Evolutionary conservation across 768 basidiomycete genomes (phyloP).

Genomic region (Leccinum obscurum): DNA sequence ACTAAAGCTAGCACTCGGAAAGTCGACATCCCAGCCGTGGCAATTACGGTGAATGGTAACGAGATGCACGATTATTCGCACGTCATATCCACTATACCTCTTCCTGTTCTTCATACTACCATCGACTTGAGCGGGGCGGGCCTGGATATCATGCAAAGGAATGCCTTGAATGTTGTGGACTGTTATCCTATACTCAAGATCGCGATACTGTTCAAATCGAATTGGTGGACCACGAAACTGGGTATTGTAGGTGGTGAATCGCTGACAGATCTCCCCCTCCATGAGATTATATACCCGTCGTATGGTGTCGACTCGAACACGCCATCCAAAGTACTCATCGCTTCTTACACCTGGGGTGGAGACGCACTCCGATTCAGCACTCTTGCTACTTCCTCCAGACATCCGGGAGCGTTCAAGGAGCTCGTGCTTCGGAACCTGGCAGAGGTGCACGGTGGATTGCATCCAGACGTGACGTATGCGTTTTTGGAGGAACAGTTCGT

Average conservation of each 20-base stretch:
- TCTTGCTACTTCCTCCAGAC: neutral
- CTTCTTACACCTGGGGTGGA: neutral
- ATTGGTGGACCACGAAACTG: neutral
- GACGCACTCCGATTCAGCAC: neutral
- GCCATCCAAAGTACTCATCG: neutral
- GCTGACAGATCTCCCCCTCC: neutral
- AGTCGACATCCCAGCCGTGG: neutral
- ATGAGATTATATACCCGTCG: neutral
- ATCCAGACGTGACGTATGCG: neutral
- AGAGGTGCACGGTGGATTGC: neutral
- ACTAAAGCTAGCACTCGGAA: neutral
- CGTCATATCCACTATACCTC: neutral
- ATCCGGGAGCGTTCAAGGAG: neutral
- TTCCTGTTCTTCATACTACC: neutral
- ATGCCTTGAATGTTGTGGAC: neutral
- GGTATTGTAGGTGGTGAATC: neutral
- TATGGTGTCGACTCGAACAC: neutral
- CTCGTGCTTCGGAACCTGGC: neutral
- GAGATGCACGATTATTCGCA: neutral
- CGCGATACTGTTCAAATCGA: neutral
- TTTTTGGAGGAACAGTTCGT: neutral
- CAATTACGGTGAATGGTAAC: neutral
- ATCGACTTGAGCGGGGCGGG: neutral
- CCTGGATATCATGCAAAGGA: neutral
- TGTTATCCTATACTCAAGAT: neutral